phyloP scores from a whole-genome alignment of 2,329 filamentous ascomycete genomes.

The Chaetomiaceae sp. region DNA sequence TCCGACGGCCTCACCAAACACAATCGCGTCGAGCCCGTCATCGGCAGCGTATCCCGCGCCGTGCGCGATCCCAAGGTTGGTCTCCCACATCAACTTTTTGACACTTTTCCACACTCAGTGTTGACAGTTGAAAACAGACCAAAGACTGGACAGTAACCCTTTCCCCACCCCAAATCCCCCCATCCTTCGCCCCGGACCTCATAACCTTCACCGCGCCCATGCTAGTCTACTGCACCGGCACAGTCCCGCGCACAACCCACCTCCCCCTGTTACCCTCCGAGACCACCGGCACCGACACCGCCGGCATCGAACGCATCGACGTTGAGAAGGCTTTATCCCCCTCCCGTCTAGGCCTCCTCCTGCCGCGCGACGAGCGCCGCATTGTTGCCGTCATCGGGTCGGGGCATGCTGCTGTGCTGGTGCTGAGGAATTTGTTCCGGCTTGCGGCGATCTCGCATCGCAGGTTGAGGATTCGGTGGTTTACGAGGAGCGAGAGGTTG shows the following conservation, averaged over 20 bases:
- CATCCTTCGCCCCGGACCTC: not conserved
- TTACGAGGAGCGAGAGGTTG: constrained; percentile 11
- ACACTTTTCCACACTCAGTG: too few species aligned
- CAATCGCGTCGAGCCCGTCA: constrained; percentile 8
- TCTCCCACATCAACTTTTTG: not conserved
- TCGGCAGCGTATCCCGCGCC: constrained; percentile 1
- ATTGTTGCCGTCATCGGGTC: constrained; percentile 21
- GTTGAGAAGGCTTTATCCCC: constrained; percentile 17
- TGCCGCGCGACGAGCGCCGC: not conserved
- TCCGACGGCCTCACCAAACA: constrained; percentile 15
- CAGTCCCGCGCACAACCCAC: not conserved
- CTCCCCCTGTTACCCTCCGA: not conserved
- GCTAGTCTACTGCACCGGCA: constrained; percentile 22
- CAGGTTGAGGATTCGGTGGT: constrained; percentile 16
- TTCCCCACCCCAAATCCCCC: not conserved
- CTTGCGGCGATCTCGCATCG: constrained; percentile 10
- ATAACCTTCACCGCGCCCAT: constrained; percentile 10
- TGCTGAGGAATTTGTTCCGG: constrained; percentile 18
- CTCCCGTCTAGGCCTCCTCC: not conserved
- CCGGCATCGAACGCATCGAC: not conserved
- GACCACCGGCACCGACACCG: too few species aligned
- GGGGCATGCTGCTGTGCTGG: constrained; percentile 21
- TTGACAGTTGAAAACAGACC: not conserved
- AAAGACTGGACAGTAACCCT: constrained; percentile 9
- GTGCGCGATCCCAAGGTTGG: constrained; percentile 3